These are phyloP conservation scores for Pythium graminicola DNA, from an alignment of 352 stramenopile species.

Conservation along the genomic window DNA sequence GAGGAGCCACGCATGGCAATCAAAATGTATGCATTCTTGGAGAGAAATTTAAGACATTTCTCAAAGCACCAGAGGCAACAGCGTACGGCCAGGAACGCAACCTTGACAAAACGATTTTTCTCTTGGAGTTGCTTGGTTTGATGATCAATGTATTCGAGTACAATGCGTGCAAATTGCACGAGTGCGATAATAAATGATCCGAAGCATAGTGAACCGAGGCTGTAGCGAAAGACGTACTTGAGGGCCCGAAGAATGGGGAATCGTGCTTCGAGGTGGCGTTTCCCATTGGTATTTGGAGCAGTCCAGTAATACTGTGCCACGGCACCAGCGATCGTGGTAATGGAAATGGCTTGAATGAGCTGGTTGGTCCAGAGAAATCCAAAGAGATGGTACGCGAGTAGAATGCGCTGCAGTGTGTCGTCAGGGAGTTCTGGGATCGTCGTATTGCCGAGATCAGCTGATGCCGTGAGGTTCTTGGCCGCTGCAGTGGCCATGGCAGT, in stretches of 20 bases:
- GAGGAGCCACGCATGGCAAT: slow-evolving; percentile 74
- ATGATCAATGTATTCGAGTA: slow-evolving; percentile 93
- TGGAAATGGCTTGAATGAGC: slow-evolving; percentile 93
- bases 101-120: slow-evolving; percentile 69
- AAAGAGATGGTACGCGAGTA: slow-evolving; percentile 88
- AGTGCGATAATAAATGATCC: slow-evolving; percentile 96
- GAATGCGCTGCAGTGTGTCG: slow-evolving; percentile 40
- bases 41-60: slow-evolving; percentile 96
- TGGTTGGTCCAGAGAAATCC: slow-evolving; percentile 95
- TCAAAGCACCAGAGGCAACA: slow-evolving; percentile 95
- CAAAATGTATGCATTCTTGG: slow-evolving; percentile 94
- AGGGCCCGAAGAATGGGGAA: slow-evolving; percentile 63
- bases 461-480: slow-evolving; percentile 6
- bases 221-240: slow-evolving; percentile 77
- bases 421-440: slow-evolving; percentile 37
- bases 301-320: slow-evolving; percentile 93
- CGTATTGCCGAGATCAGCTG: slow-evolving; percentile 3
- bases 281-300: slow-evolving; percentile 23
- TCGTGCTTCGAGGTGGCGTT: slow-evolving; percentile 36
- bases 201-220: slow-evolving; percentile 94
- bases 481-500: slow-evolving; percentile 15
- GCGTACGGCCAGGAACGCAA: slow-evolving; percentile 67
- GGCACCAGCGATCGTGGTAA: slow-evolving; percentile 91
- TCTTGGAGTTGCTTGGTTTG: slow-evolving; percentile 83
- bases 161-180: slow-evolving; percentile 91